phyloP scores from a whole-genome alignment of 2,329 filamentous ascomycete species.

The Pseudonectria foliicola region DNA sequence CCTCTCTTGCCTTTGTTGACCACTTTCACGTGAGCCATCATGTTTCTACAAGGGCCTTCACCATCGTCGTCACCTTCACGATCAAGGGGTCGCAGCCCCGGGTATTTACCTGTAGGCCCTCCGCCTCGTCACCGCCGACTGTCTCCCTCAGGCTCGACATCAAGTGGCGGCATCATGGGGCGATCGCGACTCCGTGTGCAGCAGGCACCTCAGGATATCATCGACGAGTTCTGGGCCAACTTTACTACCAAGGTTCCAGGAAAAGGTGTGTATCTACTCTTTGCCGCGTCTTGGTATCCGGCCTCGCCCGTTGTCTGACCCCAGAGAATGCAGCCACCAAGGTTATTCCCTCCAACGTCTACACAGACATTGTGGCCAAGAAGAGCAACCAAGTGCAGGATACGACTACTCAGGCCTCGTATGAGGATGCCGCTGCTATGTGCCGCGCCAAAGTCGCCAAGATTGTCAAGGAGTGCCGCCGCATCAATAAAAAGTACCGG shows the following conservation, averaged over 20 bases:
- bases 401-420: slow-evolving; percentile 57
- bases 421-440: slow-evolving; percentile 62
- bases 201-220: slow-evolving; percentile 57
- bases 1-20: too few relatives aligned
- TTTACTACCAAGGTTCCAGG: slow-evolving; percentile 65
- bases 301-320: neutral
- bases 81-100: too few relatives aligned
- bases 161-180: too few relatives aligned
- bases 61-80: too few relatives aligned
- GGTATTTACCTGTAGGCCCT: too few relatives aligned
- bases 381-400: slow-evolving; percentile 47
- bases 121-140: too few relatives aligned
- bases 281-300: neutral
- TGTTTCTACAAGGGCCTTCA: too few relatives aligned
- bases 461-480: slow-evolving; percentile 59
- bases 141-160: too few relatives aligned
- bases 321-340: slow-evolving; percentile 46
- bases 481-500: slow-evolving; percentile 78
- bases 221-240: slow-evolving; percentile 67
- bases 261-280: slow-evolving; percentile 41
- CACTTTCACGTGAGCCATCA: too few relatives aligned
- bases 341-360: slow-evolving; percentile 61
- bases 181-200: too few relatives aligned
- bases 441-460: slow-evolving; percentile 59
- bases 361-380: slow-evolving; percentile 53